Evolutionary conservation across 495 filamentous ascomycete species (phyloP).

Genomic region (Neurospora sp.): DNA sequence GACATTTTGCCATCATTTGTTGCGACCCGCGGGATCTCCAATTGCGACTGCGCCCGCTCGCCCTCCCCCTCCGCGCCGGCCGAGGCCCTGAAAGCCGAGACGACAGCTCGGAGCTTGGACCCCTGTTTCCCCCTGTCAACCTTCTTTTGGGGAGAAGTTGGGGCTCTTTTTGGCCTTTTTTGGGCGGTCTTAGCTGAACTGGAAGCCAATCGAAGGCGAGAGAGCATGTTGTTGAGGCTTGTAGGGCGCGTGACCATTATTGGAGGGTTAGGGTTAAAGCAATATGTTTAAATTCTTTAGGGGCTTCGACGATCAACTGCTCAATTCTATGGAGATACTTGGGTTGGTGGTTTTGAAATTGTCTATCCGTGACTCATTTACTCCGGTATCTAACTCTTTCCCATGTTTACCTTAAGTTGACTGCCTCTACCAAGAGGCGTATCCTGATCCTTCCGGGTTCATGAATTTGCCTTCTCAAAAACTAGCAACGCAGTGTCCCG

Average conservation of each 20-base stretch:
- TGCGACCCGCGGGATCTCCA: not conserved
- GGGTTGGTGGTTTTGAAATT: not conserved
- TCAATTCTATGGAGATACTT: not conserved
- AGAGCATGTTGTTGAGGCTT: not conserved
- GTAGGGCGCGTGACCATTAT: not conserved
- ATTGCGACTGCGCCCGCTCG: not conserved
- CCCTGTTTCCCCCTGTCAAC: not conserved
- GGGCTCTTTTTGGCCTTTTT: not conserved
- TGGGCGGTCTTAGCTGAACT: not conserved
- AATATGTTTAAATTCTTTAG: not conserved
- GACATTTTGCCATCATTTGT: not conserved
- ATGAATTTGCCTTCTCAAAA: not conserved
- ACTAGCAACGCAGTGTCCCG: not conserved
- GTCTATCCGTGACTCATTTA: not conserved
- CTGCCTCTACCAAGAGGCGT: not conserved
- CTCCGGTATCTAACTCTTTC: not conserved
- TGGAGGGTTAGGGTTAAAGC: not conserved
- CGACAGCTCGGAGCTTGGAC: not conserved
- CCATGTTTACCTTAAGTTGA: not conserved
- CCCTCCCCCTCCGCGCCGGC: not conserved
- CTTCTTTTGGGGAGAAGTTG: not conserved
- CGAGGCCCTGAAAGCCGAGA: not conserved
- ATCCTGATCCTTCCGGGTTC: not conserved
- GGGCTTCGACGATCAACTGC: not conserved
- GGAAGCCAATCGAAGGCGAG: slow-evolving; percentile 8